Conservation (phyloP, 441 rosid species). For the Croton setiger region DNA sequence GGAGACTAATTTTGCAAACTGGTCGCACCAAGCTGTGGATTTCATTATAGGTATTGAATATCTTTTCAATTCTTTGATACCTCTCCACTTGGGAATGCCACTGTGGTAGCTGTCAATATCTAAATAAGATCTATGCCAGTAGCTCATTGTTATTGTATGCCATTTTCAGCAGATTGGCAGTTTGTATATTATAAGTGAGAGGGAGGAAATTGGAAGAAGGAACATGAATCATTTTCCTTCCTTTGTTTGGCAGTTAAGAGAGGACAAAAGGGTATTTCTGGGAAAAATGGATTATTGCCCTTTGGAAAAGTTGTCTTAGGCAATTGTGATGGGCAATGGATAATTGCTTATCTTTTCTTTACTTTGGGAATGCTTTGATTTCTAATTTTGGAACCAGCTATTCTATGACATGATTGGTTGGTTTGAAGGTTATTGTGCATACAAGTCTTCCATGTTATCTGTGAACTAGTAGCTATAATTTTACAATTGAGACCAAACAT, state of each 20-base stretch:
- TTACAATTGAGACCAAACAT: not conserved
- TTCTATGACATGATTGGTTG: not conserved
- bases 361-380: not conserved
- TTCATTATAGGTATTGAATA: constrained; percentile 61
- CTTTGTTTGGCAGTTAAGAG: not conserved
- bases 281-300: not conserved
- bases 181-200: not conserved
- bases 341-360: not conserved
- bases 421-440: not conserved
- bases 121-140: not conserved
- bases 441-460: not conserved
- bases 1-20: constrained; percentile 55
- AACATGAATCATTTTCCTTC: not conserved
- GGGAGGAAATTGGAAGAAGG: not conserved
- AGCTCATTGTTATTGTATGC: not conserved
- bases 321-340: not conserved
- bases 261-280: not conserved
- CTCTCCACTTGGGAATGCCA: not conserved
- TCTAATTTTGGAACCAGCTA: not conserved
- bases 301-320: not conserved
- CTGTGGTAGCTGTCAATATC: not conserved
- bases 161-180: not conserved
- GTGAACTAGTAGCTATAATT: not conserved
- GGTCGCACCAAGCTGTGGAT: constrained; percentile 96
- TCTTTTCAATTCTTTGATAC: not conserved